Base-by-base conservation (phyloP, 2,329 filamentous ascomycete genomes). In the Fusarium chaquense region DNA sequence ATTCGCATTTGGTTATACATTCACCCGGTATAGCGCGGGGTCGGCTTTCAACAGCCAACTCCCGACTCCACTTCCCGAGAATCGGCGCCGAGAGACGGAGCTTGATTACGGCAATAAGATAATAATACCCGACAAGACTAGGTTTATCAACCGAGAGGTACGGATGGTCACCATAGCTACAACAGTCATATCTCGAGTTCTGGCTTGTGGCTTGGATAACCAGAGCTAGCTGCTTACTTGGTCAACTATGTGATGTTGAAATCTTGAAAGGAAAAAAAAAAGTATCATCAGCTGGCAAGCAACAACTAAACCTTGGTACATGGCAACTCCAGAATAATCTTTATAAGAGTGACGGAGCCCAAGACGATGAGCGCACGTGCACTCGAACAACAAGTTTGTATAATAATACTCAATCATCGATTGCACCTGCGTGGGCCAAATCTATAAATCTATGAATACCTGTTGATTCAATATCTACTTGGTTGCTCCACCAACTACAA, bases 51-150 rank as follows among this genome's bases (percentile, higher is more conserved):
- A 63, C 62, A 43, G n/a, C 60, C 63, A 75, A 73, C 69, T 75
- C 65, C 73, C 69, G 69, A 65, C 70, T 70, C 73, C 73, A 75
- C 73, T 70, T 73, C 69, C 73, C 73, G 73, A 75, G 58, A 50
- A 57, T 51, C 67, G 73, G 73, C 45, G 55, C 64, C 60, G 69
- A 73, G 57, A 62, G 51, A 52, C 61, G 62, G 54, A 58, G 58
- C 56, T 61, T 57, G 53, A 51, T 45, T 58, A 56, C 52, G 58
- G 62, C 61, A 40, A 52, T 52, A 52, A 41, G 24, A 20, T 22
- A 30, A n/a, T 9, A 28, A 36, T 40, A 40, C n/a, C 33, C 41
- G 41, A 36, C 47, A 26, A 35, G 24, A 22, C 16, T 10, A 40
- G 2, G 20, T 20, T 20, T 40, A 40, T n/a, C n/a, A n/a, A n/a